Percentiles rank a stretch among this genome's conserved stretches.
phyloP scores from a whole-genome alignment of 2,329 filamentous ascomycete genomes.

The Trichoderma asperellum region DNA sequence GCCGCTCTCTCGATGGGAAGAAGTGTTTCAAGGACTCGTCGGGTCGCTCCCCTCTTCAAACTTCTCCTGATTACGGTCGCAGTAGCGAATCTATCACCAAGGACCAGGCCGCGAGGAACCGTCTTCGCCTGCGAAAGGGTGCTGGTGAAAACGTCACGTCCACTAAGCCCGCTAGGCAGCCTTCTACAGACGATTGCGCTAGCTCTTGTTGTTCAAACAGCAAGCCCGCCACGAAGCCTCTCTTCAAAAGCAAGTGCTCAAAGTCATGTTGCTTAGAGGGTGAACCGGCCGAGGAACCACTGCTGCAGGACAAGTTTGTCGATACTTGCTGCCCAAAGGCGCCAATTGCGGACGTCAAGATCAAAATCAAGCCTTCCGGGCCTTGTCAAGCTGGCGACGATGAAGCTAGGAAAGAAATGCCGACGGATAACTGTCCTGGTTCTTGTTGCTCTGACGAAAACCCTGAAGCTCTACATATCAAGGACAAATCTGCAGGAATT shows the following conservation, averaged over 20 bases:
- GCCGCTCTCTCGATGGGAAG: slow-evolving; percentile 35
- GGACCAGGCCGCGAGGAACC: slow-evolving; percentile 14
- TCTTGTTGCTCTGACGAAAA: background rate
- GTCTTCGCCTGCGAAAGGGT: slow-evolving; percentile 27
- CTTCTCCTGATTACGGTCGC: slow-evolving; percentile 39
- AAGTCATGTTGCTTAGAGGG: background rate
- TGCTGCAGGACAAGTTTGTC: background rate
- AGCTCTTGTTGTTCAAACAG: slow-evolving; percentile 31
- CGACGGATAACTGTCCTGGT: background rate
- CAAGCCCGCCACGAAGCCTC: background rate
- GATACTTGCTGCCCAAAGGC: background rate
- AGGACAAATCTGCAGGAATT: background rate
- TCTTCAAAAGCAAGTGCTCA: background rate
- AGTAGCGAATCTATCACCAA: slow-evolving; percentile 21
- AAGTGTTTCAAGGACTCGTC: slow-evolving; percentile 35
- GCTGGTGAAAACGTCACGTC: background rate
- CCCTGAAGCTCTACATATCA: background rate
- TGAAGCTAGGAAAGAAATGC: background rate
- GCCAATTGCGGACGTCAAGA: background rate
- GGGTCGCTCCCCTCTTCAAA: slow-evolving; percentile 25
- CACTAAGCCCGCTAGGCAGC: background rate
- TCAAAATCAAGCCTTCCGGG: background rate
- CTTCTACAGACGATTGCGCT: background rate
- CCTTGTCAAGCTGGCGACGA: background rate
- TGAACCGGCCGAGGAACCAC: background rate